Evolutionary conservation across 2,329 filamentous ascomycete genomes (phyloP).

Genomic region (Pseudogymnoascus destructans): DNA sequence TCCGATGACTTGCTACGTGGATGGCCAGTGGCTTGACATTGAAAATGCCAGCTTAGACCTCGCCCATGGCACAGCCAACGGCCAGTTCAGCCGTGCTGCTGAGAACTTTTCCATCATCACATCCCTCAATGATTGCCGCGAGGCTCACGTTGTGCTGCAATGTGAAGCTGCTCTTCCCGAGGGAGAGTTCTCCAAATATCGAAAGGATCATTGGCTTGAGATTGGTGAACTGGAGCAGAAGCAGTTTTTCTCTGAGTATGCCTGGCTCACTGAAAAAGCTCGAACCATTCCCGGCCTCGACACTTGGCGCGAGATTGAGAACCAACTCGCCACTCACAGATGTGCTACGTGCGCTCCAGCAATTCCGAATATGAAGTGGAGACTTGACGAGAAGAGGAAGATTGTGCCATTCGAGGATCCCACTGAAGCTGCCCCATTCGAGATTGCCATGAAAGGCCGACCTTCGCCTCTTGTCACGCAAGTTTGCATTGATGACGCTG

Average conservation of each 20-base stretch:
- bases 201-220: slow-evolving; percentile 17
- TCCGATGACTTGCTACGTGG: slow-evolving; percentile 3
- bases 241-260: slow-evolving; percentile 23
- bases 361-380: slow-evolving; percentile 29
- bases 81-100: neutral
- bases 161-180: neutral
- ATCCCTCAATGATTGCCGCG: neutral
- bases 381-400: slow-evolving; percentile 21
- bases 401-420: slow-evolving; percentile 38
- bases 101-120: neutral
- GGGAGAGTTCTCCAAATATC: slow-evolving; percentile 11
- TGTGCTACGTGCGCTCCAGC: slow-evolving; percentile 28
- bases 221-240: slow-evolving; percentile 21
- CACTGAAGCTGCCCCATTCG: slow-evolving; percentile 35
- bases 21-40: slow-evolving; percentile 11
- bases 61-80: neutral
- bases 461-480: slow-evolving; percentile 32
- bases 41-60: neutral
- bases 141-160: neutral
- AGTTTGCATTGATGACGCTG: slow-evolving; percentile 23
- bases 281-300: slow-evolving; percentile 11
- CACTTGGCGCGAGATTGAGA: slow-evolving; percentile 10
- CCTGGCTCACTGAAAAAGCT: slow-evolving; percentile 25
- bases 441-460: slow-evolving; percentile 36
- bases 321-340: neutral